Evolutionary conservation across 768 basidiomycete genomes (phyloP).

Genomic region (Lactarius deliciosus): DNA sequence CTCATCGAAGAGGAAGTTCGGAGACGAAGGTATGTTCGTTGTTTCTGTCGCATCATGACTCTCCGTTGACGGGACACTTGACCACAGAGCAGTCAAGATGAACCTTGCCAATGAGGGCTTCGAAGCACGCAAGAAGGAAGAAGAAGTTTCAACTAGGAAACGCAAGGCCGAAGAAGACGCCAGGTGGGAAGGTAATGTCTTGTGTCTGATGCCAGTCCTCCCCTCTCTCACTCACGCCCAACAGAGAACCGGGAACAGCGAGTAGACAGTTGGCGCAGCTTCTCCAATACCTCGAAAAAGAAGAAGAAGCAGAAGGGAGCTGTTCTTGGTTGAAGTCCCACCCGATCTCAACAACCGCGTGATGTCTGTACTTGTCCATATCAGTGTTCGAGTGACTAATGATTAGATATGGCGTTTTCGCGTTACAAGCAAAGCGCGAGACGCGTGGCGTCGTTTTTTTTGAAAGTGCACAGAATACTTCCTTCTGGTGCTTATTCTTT

Average conservation of each 20-base stretch:
- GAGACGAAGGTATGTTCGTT: constrained; percentile 65
- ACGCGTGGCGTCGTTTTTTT: not conserved
- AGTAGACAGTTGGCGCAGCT: constrained; percentile 82
- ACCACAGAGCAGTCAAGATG: constrained; percentile 78
- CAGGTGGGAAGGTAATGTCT: constrained; percentile 75
- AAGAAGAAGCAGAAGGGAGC: constrained; percentile 76
- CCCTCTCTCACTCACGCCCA: constrained; percentile 14
- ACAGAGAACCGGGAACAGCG: constrained; percentile 75
- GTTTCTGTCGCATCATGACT: not conserved
- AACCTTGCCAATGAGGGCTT: constrained; percentile 89
- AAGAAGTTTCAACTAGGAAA: constrained; percentile 73
- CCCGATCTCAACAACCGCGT: not conserved
- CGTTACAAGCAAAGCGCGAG: not conserved
- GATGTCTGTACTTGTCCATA: constrained; percentile 23
- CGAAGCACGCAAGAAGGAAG: constrained; percentile 91
- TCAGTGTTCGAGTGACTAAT: constrained; percentile 21
- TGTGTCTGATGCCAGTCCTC: not conserved
- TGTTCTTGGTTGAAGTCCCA: constrained; percentile 54
- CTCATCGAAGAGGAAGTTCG: constrained; percentile 89
- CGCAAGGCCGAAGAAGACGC: constrained; percentile 88
- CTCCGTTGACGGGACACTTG: constrained; percentile 14
- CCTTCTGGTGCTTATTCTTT: not conserved
- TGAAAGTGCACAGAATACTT: not conserved
- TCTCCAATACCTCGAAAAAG: constrained; percentile 67
- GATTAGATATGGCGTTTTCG: constrained; percentile 16